These are phyloP conservation scores for Solanum chmielewskii DNA, from an alignment of 257 asterid genomes.

Conservation along the genomic window DNA sequence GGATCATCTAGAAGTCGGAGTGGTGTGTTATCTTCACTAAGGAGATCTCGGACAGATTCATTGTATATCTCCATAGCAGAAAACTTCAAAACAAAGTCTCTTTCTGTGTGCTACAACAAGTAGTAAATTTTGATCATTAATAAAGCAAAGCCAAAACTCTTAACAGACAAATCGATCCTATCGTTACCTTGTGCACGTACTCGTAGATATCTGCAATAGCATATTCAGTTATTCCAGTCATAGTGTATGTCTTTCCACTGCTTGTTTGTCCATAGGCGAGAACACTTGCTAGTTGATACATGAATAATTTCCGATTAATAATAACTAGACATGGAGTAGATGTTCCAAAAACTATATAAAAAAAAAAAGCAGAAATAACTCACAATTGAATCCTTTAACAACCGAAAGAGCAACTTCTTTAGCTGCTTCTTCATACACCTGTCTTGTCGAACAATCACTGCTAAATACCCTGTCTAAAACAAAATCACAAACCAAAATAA, in stretches of 20 bases:
- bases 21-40: slow-evolving; percentile 42
- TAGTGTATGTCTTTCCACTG: slow-evolving; percentile 67
- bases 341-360: background rate
- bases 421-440: slow-evolving; percentile 85
- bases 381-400: slow-evolving; percentile 73
- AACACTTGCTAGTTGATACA: slow-evolving; percentile 44
- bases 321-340: background rate
- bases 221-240: slow-evolving; percentile 39
- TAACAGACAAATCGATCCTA: background rate
- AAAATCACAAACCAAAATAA: background rate
- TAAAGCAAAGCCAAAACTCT: background rate
- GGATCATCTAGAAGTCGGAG: slow-evolving; percentile 94
- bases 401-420: slow-evolving; percentile 80
- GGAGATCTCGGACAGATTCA: slow-evolving; percentile 81
- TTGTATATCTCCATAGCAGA: slow-evolving; percentile 94
- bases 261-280: slow-evolving; percentile 73
- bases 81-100: slow-evolving; percentile 52
- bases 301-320: background rate
- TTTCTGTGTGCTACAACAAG: slow-evolving; percentile 19
- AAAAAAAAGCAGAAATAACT: slow-evolving; percentile 5
- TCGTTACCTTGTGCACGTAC: slow-evolving; percentile 21
- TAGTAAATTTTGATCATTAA: background rate
- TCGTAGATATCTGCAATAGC: slow-evolving; percentile 41
- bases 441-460: slow-evolving; percentile 38
- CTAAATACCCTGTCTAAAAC: slow-evolving; percentile 74